Conservation (phyloP, 495 filamentous ascomycete genomes). For the Thozetella sp. region DNA sequence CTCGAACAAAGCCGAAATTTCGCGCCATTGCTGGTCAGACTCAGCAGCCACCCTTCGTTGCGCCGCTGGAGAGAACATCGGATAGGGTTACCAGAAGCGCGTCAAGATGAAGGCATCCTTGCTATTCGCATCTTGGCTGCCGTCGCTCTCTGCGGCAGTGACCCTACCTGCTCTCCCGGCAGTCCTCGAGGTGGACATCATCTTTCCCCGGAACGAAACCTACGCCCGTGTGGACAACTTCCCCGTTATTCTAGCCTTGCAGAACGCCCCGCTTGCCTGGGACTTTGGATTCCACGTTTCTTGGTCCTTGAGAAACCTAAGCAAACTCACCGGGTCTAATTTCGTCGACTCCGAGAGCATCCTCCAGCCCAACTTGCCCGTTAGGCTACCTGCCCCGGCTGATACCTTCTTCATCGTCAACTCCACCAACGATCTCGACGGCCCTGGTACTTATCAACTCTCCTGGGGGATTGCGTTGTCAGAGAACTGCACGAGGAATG, state of each 20-base stretch:
- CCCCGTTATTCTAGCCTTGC: background rate
- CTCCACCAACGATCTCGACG: background rate
- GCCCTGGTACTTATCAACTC: background rate
- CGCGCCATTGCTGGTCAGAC: too few species aligned
- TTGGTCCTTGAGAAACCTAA: background rate
- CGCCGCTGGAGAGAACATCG: background rate
- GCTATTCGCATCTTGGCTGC: background rate
- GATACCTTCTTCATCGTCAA: conserved; percentile 3
- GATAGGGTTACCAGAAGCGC: background rate
- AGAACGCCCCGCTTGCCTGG: background rate
- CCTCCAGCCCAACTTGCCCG: conserved; percentile 1
- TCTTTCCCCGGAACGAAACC: background rate
- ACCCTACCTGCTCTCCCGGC: background rate
- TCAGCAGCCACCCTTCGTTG: background rate
- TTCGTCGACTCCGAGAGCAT: background rate
- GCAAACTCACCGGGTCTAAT: background rate
- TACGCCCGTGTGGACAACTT: background rate
- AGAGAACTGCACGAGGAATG: background rate
- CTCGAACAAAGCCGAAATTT: background rate
- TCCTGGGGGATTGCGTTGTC: background rate
- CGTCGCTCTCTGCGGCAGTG: background rate
- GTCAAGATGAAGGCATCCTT: background rate
- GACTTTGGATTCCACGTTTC: background rate
- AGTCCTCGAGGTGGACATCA: background rate
- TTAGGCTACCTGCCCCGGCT: background rate